Evolutionary conservation across 176 grass and related monocot genomes (phyloP).

Genomic region (Alloteropsis semialata): DNA sequence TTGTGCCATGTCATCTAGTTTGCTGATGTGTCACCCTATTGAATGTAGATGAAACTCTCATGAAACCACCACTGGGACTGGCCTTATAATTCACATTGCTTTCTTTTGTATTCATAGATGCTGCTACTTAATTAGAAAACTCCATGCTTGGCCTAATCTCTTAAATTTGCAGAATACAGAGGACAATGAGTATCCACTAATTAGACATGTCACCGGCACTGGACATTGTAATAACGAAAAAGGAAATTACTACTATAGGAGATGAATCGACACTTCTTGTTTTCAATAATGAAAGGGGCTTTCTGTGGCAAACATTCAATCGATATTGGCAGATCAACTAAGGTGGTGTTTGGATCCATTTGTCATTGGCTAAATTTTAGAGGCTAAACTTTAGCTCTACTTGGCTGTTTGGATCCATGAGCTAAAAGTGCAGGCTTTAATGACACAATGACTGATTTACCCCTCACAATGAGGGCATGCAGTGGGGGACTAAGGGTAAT

Average conservation of each 20-base stretch:
- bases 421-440: no score
- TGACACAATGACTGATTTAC: no score
- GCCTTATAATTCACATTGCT: not conserved
- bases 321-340: slow-evolving; percentile 58
- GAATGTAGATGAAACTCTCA: no score
- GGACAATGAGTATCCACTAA: slow-evolving; percentile 48
- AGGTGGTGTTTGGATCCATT: no score
- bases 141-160: not conserved
- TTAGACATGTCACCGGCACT: slow-evolving; percentile 24
- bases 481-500: no score
- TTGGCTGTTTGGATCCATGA: no score
- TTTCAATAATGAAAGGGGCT: slow-evolving; percentile 67
- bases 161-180: slow-evolving; percentile 40
- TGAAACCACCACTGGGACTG: no score
- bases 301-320: slow-evolving; percentile 45
- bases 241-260: slow-evolving; percentile 44
- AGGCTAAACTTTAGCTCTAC: no score
- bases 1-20: no score
- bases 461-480: no score
- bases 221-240: slow-evolving; percentile 40
- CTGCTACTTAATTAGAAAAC: not conserved
- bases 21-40: no score
- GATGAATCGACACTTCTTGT: slow-evolving; percentile 37
- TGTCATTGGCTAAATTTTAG: no score
- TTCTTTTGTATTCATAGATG: not conserved